These are phyloP conservation scores for Medicago ruthenica DNA, from an alignment of 306 rosid genomes.

Conservation along the genomic window DNA sequence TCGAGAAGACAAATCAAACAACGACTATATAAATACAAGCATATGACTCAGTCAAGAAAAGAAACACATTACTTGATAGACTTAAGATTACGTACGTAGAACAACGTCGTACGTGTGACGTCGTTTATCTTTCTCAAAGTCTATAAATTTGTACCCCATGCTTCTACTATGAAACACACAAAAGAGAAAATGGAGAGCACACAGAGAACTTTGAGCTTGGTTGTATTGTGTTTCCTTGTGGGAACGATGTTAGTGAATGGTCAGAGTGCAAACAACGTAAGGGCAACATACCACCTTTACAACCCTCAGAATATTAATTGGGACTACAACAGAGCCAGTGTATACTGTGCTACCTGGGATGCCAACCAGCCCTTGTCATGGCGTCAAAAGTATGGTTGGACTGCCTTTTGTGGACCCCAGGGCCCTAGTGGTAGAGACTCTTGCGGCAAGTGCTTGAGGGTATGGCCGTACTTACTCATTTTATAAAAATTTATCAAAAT, in stretches of 20 bases:
- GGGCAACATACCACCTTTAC: constrained; percentile 67
- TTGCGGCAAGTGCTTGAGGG: not conserved
- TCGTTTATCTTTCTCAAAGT: not conserved
- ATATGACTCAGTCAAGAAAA: too few relatives aligned
- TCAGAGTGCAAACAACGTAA: constrained; percentile 52
- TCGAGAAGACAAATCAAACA: too few relatives aligned
- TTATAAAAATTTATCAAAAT: too few relatives aligned
- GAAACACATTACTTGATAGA: too few relatives aligned
- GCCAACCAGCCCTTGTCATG: not conserved
- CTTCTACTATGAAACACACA: not conserved
- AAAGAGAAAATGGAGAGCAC: constrained; percentile 14
- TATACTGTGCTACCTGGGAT: not conserved
- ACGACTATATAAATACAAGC: too few relatives aligned
- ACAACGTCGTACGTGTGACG: too few relatives aligned
- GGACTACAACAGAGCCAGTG: constrained; percentile 41
- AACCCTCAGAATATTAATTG: constrained; percentile 59
- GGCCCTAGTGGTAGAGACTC: not conserved
- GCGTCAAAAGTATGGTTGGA: not conserved
- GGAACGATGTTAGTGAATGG: constrained; percentile 19
- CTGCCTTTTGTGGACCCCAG: not conserved
- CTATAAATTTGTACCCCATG: not conserved
- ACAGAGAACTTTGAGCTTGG: not conserved
- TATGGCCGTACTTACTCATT: not conserved
- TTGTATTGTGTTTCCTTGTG: constrained; percentile 13
- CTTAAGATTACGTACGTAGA: too few relatives aligned